These are phyloP conservation scores for Emmonsiellopsis sp. DNA, from an alignment of 2,329 filamentous ascomycete genomes.

Conservation along the genomic window DNA sequence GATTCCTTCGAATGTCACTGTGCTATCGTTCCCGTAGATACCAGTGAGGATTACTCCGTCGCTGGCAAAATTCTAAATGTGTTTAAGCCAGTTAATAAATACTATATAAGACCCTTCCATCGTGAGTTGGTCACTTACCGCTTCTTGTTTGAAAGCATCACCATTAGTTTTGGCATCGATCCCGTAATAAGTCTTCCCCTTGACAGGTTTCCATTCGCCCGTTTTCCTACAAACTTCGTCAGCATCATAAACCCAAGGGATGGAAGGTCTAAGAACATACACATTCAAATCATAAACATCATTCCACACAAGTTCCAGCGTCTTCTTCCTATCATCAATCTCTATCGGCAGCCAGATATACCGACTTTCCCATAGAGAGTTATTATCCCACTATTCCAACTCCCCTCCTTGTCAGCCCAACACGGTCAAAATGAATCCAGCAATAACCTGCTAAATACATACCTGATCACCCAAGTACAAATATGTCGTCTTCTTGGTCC, in stretches of 20 bases:
- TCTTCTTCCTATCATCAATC: conserved; percentile 45
- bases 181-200: conserved; percentile 41
- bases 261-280: conserved; percentile 9
- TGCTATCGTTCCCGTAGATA: conserved; percentile 48
- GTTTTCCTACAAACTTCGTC: conserved; percentile 26
- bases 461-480: conserved; percentile 43
- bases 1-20: conserved; percentile 42
- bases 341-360: conserved; percentile 50
- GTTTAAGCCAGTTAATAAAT: not conserved
- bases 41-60: conserved; percentile 41
- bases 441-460: not conserved
- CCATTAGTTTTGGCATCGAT: conserved; percentile 39
- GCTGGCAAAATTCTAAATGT: conserved; percentile 38
- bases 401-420: not conserved
- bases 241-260: not conserved
- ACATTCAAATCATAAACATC: conserved; percentile 50
- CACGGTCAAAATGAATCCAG: not conserved
- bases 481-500: conserved; percentile 41
- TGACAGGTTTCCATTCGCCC: conserved; percentile 39
- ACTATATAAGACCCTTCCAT: no score
- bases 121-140: conserved; percentile 24
- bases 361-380: conserved; percentile 48
- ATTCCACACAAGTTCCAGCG: conserved; percentile 43
- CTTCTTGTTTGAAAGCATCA: conserved; percentile 47
- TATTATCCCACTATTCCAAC: conserved; percentile 39